phyloP scores from a whole-genome alignment of 2,329 filamentous ascomycete genomes.

The Emmonsia crescens region DNA sequence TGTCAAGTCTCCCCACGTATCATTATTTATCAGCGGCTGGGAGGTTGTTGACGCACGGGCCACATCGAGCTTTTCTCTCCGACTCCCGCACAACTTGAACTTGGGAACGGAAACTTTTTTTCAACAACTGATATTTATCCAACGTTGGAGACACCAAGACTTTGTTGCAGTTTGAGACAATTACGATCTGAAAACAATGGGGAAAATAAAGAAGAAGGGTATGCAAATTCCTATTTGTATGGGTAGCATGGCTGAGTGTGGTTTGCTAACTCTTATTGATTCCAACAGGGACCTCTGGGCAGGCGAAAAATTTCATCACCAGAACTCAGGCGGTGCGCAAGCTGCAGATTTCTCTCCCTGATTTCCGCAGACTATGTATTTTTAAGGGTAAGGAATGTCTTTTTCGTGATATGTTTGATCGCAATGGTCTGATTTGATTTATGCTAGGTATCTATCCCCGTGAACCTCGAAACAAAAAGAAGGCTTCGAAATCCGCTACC shows the following conservation, averaged over 20 bases:
- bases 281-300: slow-evolving; percentile 61
- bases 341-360: slow-evolving; percentile 90
- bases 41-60: slow-evolving; percentile 10
- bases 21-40: not conserved
- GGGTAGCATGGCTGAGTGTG: slow-evolving; percentile 2
- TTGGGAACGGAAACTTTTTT: slow-evolving; percentile 28
- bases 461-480: slow-evolving; percentile 93
- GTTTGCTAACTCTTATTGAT: slow-evolving; percentile 12
- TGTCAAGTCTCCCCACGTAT: not conserved
- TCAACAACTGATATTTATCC: slow-evolving; percentile 8
- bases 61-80: slow-evolving; percentile 11
- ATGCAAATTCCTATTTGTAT: slow-evolving; percentile 15
- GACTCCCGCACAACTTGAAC: slow-evolving; percentile 20
- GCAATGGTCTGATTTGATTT: slow-evolving; percentile 11
- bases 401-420: not conserved
- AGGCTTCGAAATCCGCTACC: slow-evolving; percentile 83
- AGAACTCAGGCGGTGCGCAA: slow-evolving; percentile 95
- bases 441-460: slow-evolving; percentile 75
- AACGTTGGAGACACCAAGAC: not conserved
- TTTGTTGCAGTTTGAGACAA: not conserved
- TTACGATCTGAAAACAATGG: slow-evolving; percentile 44
- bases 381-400: slow-evolving; percentile 60
- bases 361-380: slow-evolving; percentile 97
- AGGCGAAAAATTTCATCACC: slow-evolving; percentile 97
- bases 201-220: slow-evolving; percentile 82